Evolutionary conservation across 129 eudicot species (phyloP), one percentile per base, ranked within the genome.

Genomic region (Heracleum sosnowskyi): DNA sequence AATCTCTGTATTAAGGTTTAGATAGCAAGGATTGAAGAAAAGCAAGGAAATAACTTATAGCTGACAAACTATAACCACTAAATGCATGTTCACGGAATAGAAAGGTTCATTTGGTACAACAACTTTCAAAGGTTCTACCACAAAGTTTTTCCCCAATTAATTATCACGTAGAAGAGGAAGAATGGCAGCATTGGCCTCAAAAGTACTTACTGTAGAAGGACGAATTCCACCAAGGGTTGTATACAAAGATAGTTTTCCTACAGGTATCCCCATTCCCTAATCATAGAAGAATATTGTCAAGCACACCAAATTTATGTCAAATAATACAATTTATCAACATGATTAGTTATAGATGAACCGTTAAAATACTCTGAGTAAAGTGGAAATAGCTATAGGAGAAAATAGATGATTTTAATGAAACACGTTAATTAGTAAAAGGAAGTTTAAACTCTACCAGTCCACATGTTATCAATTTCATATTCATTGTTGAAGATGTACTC

Each of bases 231-330:
- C 99, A 29, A 96, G 95, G 45, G 99, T 97, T 26, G 99, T 88
- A 82, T 96, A 96, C 78, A 96, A 82, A 70, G 99, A 90, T 55
- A 96, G 97, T 87, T 96, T 96, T 44, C 99, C 99, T 57, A 96
- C 95, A 45, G 99, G 99, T 87, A 96, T 96, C 66, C 97, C 99
- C 99, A 96, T 96, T 77, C 99, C 99, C 99, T 96, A 86, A 40
- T 33, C 73, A 79, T 16, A 4, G 46, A 44, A 74, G 7, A 26
- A 74, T 74, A 60, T 77, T 73, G 63, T 55, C 36, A 37, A 7
- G 41, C 57, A 44, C 20, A 55, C 40, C 33, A 26, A 37, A 6
- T 41, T 34, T 15, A 22, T 24, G 76, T 37, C 34, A n/a, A 12
- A 10, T 66, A 31, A 66, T 66, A 29, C 39, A 66, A 66, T 15